Base-by-base conservation (phyloP, 352 stramenopile genomes). In the Globisporangium ultimum region DNA sequence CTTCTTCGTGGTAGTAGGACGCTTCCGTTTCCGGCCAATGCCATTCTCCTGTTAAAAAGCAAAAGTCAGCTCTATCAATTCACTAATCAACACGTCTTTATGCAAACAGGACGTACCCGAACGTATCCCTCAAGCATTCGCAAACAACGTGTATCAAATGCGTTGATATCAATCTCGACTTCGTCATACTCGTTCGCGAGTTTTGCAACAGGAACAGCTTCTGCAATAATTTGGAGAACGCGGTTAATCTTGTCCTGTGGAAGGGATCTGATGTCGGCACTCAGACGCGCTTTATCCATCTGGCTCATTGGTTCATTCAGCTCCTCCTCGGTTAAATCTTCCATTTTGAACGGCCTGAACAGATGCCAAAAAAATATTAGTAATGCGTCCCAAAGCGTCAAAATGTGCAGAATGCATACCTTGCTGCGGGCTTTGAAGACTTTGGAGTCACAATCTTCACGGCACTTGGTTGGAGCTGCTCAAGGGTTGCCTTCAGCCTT, bases 91-190 rank as follows among this genome's bases (percentile, higher is more conserved):
- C 58, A 67, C 12, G 53, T 67, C 14, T 24, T 32, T 45, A 32
- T 66, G 20, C 54, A 60, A n/a, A 54, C n/a, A 58, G 17, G 68
- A 78, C 81, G 67, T 82, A 95, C 87, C 68, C 82, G 74, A 70
- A 96, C 81, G 63, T 93, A 96, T 68, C 85, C 85, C 83, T 96
- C 84, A 47, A 96, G 80, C 84, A 94, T 94, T 43, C 87, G 75
- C 59, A 96, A 72, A 67, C 84, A 93, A 32, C 85, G 67, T 2
- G 87, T 94, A 55, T 94, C 84, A 62, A 96, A 93, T 55, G 84
- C 81, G 60, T 93, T 93, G 67, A 96, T 91, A 51, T 96, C 87
- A 73, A 96, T 84, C 70, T 96, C 87, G 56, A 96, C 79, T 81
- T 94, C 87, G 49, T 90, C 80, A 50, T 89, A 84, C 58, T 91